A percentile compares a stretch with the other conserved stretches of the same genome.
phyloP scores from a whole-genome alignment of 2,329 filamentous ascomycete species.

The Exophiala dermatitidis region DNA sequence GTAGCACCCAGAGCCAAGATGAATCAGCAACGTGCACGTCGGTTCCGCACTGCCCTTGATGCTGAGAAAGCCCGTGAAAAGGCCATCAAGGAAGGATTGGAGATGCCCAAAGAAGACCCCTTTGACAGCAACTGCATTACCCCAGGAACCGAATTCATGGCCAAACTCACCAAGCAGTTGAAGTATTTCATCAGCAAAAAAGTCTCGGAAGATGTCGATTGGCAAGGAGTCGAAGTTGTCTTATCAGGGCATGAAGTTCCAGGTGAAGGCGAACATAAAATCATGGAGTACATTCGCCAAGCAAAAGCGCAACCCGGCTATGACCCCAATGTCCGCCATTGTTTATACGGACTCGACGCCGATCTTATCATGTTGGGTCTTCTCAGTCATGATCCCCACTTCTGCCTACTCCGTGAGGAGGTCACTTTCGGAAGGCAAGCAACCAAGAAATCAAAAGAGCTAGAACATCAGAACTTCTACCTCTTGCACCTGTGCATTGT shows the following conservation, averaged over 20 bases:
- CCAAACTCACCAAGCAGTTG: conserved; percentile 83
- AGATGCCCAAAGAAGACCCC: conserved; percentile 88
- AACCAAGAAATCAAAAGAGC: conserved; percentile 84
- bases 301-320: conserved; percentile 93
- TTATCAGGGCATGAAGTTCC: conserved; percentile 96
- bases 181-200: conserved; percentile 99
- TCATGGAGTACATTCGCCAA: conserved; percentile 99
- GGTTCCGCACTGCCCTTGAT: conserved; percentile 90
- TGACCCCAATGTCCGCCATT: conserved; percentile 88
- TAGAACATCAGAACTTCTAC: conserved; percentile 98
- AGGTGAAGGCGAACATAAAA: conserved; percentile 97
- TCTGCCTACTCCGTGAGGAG: conserved; percentile 92
- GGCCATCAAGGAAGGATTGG: conserved; percentile 77
- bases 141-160: conserved; percentile 94
- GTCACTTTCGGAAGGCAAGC: conserved; percentile 90
- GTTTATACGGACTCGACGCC: conserved; percentile 92
- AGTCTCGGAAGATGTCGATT: conserved; percentile 90
- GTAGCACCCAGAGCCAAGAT: conserved; percentile 97
- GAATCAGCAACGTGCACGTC: conserved; percentile 95
- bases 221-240: conserved; percentile 94
- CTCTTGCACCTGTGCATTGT: conserved; percentile 96
- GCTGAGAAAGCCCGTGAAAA: conserved; percentile 85
- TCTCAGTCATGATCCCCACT: conserved; percentile 95
- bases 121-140: conserved; percentile 99
- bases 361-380: conserved; percentile 98